Conservation (phyloP, 1,139 yeast genomes). For the Geotrichum klebahnii region DNA sequence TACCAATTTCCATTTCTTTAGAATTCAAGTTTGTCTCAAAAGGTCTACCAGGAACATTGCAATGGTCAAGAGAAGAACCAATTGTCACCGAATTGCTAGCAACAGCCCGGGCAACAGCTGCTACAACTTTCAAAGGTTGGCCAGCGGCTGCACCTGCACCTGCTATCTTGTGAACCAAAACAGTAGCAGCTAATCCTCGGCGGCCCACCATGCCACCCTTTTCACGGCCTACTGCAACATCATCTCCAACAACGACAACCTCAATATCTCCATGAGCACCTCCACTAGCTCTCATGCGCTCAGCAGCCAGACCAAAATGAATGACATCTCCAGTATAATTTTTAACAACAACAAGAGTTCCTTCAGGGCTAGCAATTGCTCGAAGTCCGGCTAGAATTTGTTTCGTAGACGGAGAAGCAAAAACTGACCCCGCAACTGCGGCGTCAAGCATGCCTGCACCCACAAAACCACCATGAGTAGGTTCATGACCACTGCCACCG, state of each 20-base stretch:
- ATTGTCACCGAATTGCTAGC: constrained; percentile 71
- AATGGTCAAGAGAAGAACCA: constrained; percentile 86
- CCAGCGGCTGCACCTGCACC: constrained; percentile 64
- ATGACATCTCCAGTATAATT: constrained; percentile 92
- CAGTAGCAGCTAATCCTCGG: constrained; percentile 89
- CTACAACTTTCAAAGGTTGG: constrained; percentile 45
- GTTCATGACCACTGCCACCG: constrained; percentile 96
- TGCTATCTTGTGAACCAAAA: constrained; percentile 75
- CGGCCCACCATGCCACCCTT: constrained; percentile 90
- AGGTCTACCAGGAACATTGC: constrained; percentile 77
- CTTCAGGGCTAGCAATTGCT: constrained; percentile 54
- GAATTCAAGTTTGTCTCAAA: constrained; percentile 52
- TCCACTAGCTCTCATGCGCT: constrained; percentile 61
- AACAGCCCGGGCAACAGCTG: constrained; percentile 56
- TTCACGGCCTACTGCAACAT: constrained; percentile 83
- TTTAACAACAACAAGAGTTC: constrained; percentile 73
- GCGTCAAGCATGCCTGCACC: constrained; percentile 79
- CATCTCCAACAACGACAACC: constrained; percentile 77
- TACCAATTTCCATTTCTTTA: constrained; percentile 79
- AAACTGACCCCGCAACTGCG: constrained; percentile 83
- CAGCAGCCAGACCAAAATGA: constrained; percentile 88
- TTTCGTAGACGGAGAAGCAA: constrained; percentile 88
- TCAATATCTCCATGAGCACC: constrained; percentile 46
- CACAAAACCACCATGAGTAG: constrained; percentile 85
- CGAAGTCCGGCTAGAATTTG: constrained; percentile 73